Conservation (phyloP, 2,329 filamentous ascomycete genomes). For the Emergomyces africanus region DNA sequence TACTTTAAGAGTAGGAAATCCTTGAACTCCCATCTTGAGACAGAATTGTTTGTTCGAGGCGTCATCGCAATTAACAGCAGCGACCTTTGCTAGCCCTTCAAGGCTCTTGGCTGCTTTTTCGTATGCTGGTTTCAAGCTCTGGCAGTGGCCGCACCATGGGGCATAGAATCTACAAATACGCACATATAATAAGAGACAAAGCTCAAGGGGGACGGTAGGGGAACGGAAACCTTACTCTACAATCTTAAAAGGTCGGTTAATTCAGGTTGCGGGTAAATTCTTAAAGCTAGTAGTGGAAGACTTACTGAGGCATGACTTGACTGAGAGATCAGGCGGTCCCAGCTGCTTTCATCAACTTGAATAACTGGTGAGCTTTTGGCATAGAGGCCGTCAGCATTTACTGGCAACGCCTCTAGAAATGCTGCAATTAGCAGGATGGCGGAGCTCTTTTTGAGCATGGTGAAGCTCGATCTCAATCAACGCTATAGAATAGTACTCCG, state of each 20-base stretch:
- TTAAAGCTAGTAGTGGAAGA: slow-evolving; percentile 4
- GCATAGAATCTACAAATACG: slow-evolving; percentile 70
- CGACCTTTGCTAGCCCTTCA: slow-evolving; percentile 85
- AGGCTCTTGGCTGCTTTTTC: slow-evolving; percentile 87
- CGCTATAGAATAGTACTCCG: not conserved
- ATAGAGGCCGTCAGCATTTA: slow-evolving; percentile 58
- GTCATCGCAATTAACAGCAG: slow-evolving; percentile 89
- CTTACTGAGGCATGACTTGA: slow-evolving; percentile 86
- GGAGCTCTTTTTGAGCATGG: slow-evolving; percentile 30
- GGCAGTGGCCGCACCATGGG: slow-evolving; percentile 94
- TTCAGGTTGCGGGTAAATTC: not conserved
- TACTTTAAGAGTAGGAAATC: slow-evolving; percentile 94
- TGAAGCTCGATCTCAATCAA: slow-evolving; percentile 1
- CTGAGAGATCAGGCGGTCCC: slow-evolving; percentile 68
- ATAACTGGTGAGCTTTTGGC: slow-evolving; percentile 76
- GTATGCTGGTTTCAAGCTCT: slow-evolving; percentile 89
- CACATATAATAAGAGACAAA: not conserved
- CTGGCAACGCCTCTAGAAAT: slow-evolving; percentile 53
- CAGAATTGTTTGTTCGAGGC: slow-evolving; percentile 85
- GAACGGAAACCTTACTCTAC: slow-evolving; percentile 34
- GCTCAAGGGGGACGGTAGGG: not conserved
- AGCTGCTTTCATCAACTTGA: slow-evolving; percentile 65
- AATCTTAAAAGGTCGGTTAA: slow-evolving; percentile 29
- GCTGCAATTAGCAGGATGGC: slow-evolving; percentile 41
- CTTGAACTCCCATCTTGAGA: slow-evolving; percentile 71